These are phyloP conservation scores for Myxozyma lipomycoides DNA, from an alignment of 805 yeast genomes.

Conservation along the genomic window DNA sequence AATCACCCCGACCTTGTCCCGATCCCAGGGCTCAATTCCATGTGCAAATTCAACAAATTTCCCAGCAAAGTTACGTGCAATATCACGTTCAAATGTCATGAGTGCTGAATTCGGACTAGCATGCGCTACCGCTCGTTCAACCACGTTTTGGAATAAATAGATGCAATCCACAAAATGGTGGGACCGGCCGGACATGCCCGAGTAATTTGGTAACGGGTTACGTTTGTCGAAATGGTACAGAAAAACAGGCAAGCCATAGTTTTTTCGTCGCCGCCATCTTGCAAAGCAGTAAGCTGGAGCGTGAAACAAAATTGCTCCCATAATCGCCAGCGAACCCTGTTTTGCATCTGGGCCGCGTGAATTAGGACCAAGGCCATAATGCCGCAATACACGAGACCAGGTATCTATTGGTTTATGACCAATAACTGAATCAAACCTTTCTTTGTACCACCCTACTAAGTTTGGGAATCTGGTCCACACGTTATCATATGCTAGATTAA, in stretches of 20 bases:
- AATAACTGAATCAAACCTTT: neutral
- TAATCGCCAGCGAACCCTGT: neutral
- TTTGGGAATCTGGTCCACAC: neutral
- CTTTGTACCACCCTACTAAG: neutral
- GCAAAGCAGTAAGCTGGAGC: slow-evolving; percentile 13
- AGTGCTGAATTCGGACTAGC: slow-evolving; percentile 2
- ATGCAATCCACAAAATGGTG: slow-evolving; percentile 19
- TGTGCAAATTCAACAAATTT: slow-evolving; percentile 16
- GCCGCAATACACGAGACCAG: neutral
- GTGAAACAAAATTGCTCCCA: slow-evolving; percentile 19
- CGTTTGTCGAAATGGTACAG: slow-evolving; percentile 21
- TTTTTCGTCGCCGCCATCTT: slow-evolving; percentile 9
- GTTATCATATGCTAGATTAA: neutral
- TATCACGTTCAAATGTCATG: slow-evolving; percentile 2
- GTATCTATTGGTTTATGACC: neutral
- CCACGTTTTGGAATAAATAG: slow-evolving; percentile 11
- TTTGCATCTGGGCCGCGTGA: neutral
- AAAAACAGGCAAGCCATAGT: slow-evolving; percentile 9
- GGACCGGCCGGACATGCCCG: slow-evolving; percentile 4
- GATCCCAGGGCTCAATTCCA: slow-evolving; percentile 13
- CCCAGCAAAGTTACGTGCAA: slow-evolving; percentile 7
- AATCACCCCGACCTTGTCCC: slow-evolving; percentile 11
- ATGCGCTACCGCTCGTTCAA: slow-evolving; percentile 3
- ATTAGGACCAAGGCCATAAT: neutral
- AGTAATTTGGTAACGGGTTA: slow-evolving; percentile 14